Percentiles rank a stretch among this genome's conserved stretches.
phyloP scores from a whole-genome alignment of 23 red algal genomes.

The Gracilaria caudata region DNA sequence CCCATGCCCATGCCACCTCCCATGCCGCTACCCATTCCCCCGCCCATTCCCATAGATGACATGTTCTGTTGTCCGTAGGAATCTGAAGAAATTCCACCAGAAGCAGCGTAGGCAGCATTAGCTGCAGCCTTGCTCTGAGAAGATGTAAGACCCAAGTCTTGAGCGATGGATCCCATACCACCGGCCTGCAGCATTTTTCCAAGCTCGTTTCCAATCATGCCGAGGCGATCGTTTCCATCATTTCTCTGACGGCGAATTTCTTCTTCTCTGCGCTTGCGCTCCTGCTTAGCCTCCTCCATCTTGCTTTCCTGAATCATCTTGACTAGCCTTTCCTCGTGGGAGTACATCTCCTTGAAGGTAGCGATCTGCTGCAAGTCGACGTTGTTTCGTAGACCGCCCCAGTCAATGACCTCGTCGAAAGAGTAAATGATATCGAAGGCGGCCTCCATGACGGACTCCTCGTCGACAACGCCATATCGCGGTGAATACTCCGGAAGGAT shows the following conservation, averaged over 20 bases:
- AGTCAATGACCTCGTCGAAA: slow-evolving; percentile 99
- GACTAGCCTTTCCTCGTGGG: slow-evolving; percentile 94
- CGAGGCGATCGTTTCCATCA: slow-evolving; percentile 72
- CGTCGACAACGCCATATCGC: slow-evolving; percentile 86
- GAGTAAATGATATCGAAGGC: slow-evolving; percentile 97
- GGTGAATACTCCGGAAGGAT: slow-evolving; percentile 90
- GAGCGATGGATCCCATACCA: slow-evolving; percentile 76
- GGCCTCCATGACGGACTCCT: slow-evolving; percentile 88
- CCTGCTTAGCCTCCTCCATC: slow-evolving; percentile 94
- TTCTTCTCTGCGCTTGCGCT: slow-evolving; percentile 80
- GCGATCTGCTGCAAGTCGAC: slow-evolving; percentile 86
- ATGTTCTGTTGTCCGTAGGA: slow-evolving; percentile 53
- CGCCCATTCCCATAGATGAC: slow-evolving; percentile 30
- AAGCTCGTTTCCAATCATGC: slow-evolving; percentile 78
- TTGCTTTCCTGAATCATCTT: slow-evolving; percentile 99
- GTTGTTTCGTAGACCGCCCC: slow-evolving; percentile 88
- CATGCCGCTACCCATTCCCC: slow-evolving; percentile 47
- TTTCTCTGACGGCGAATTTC: slow-evolving; percentile 72
- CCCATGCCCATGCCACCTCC: slow-evolving; percentile 29
- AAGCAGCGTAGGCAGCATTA: slow-evolving; percentile 68
- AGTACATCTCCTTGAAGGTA: slow-evolving; percentile 94
- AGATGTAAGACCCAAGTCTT: slow-evolving; percentile 71
- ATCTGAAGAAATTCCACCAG: slow-evolving; percentile 72
- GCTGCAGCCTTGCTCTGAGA: slow-evolving; percentile 43
- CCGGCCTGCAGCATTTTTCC: slow-evolving; percentile 69